These are phyloP conservation scores for Microstegium vimineum DNA, from an alignment of 176 grass and related monocot species.

Conservation along the genomic window DNA sequence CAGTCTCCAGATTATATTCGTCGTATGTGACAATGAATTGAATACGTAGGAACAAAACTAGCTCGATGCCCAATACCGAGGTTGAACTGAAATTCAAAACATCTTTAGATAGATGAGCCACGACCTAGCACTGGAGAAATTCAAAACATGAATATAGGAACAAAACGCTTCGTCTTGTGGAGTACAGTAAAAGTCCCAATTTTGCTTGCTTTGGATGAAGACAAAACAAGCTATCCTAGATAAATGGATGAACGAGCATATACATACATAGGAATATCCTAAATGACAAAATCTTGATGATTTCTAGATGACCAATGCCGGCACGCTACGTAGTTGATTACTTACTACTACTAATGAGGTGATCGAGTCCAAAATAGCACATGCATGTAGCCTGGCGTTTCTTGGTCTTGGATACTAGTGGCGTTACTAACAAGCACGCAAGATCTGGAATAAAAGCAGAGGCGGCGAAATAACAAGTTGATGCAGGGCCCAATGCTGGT, in stretches of 20 bases:
- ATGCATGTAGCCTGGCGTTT: background rate
- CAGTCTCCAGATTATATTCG: conserved; percentile 1
- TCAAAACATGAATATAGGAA: background rate
- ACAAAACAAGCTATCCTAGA: too few species aligned
- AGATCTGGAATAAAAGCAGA: background rate
- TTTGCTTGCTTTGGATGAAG: background rate
- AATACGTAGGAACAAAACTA: background rate
- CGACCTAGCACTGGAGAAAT: background rate
- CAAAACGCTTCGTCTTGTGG: background rate
- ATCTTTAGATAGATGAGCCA: background rate
- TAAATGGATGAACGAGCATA: background rate
- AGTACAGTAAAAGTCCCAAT: background rate
- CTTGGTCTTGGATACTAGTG: background rate
- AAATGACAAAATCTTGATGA: background rate
- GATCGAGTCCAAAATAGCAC: background rate
- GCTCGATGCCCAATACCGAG: background rate
- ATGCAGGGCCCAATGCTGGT: background rate
- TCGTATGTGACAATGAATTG: background rate
- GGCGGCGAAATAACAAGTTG: background rate
- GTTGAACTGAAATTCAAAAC: background rate
- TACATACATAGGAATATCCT: background rate
- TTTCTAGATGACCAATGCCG: background rate
- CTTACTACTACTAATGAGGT: background rate
- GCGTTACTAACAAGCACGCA: background rate
- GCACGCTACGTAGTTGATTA: background rate